Evolutionary conservation across 257 asterid genomes (phyloP).

Genomic region (Solanum arcanum): DNA sequence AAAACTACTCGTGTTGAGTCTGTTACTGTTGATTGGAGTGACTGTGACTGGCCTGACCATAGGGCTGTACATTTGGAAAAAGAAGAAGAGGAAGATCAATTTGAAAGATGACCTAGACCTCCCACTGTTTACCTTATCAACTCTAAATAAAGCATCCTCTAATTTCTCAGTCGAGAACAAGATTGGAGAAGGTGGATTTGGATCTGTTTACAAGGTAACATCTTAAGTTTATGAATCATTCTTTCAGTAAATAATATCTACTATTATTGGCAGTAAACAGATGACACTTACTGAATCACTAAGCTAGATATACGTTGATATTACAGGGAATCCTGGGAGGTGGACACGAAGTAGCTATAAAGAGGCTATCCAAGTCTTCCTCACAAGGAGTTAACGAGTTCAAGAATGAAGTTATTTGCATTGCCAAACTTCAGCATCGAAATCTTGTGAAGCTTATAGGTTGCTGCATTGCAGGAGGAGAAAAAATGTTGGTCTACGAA

Average conservation of each 20-base stretch:
- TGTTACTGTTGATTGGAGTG: neutral
- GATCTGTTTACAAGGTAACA: conserved; percentile 24
- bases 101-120: conserved; percentile 3
- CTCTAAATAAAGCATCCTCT: conserved; percentile 10
- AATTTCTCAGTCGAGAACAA: conserved; percentile 8
- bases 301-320: neutral
- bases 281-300: neutral
- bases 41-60: neutral
- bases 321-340: conserved; percentile 12
- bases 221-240: neutral
- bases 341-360: conserved; percentile 22
- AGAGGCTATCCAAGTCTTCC: conserved; percentile 23
- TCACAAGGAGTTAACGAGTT: conserved; percentile 25
- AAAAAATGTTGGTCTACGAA: neutral
- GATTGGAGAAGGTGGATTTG: conserved; percentile 24
- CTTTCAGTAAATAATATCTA: neutral
- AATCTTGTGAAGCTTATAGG: conserved; percentile 23
- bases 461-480: conserved; percentile 24
- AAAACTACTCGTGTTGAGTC: neutral
- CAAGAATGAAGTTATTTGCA: conserved; percentile 19
- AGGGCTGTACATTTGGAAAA: neutral
- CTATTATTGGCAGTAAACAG: neutral
- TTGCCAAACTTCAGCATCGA: conserved; percentile 1
- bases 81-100: neutral
- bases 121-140: conserved; percentile 11